Percentiles rank a stretch among this genome's conserved stretches.
phyloP scores from a whole-genome alignment of 2,329 filamentous ascomycete species.

The Akanthomyces lecanii region DNA sequence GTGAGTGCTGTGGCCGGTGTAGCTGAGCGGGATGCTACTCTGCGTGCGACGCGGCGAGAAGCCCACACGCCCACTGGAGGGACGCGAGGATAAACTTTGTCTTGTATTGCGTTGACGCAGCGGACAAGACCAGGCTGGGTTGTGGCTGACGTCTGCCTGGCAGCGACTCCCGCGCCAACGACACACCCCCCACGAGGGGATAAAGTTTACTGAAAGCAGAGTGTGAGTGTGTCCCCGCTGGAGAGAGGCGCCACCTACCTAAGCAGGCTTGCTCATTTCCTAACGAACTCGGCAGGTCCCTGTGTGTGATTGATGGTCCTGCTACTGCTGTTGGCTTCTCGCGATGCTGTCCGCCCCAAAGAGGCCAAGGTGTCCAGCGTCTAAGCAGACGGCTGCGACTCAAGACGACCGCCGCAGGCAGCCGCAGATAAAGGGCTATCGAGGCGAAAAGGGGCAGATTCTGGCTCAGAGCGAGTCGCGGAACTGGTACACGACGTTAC shows the following conservation, averaged over 20 bases:
- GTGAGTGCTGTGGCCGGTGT: not conserved
- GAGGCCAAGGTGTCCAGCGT: not conserved
- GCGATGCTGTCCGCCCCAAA: not conserved
- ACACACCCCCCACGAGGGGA: not conserved
- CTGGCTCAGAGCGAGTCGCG: not conserved
- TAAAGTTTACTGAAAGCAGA: not conserved
- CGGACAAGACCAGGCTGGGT: not conserved
- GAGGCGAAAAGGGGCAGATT: not conserved
- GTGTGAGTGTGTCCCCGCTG: not conserved
- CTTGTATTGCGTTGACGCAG: not conserved
- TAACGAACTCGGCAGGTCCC: not conserved
- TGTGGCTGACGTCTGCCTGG: not conserved
- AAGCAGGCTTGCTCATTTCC: constrained; percentile 9
- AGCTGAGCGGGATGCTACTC: constrained; percentile 10
- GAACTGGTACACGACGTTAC: not conserved
- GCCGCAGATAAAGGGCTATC: not conserved
- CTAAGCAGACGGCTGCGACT: not conserved
- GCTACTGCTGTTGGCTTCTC: not conserved
- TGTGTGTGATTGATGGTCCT: not conserved
- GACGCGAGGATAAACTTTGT: constrained; percentile 10
- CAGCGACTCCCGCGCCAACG: constrained; percentile 6
- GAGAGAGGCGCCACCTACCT: not conserved
- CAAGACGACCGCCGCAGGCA: not conserved
- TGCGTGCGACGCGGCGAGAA: not conserved
- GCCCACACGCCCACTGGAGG: not conserved